A percentile compares a stretch with the other conserved stretches of the same genome.
Evolutionary conservation across 108 stramenopile genomes (phyloP).

Genomic region (Cyclotella sp.): DNA sequence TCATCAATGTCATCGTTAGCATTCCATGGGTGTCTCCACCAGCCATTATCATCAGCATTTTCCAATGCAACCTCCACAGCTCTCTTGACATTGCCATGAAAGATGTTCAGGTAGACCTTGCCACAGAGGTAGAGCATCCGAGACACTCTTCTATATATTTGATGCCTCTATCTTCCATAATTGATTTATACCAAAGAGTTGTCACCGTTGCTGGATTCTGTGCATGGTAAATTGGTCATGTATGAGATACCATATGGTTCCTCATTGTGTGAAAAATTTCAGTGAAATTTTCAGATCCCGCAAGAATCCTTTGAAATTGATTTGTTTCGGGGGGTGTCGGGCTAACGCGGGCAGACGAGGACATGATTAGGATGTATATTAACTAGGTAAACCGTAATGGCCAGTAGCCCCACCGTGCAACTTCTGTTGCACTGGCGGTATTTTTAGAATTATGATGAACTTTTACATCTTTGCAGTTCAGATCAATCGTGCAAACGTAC

Average conservation of each 20-base stretch:
- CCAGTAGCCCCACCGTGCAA: no score
- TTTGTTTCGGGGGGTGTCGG: no score
- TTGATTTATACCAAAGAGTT: not conserved
- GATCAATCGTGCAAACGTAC: no score
- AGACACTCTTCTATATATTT: not conserved
- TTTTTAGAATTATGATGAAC: no score
- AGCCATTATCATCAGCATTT: not conserved
- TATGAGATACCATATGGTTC: not conserved
- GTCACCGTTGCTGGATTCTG: not conserved
- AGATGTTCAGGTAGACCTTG: not conserved
- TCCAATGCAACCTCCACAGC: not conserved
- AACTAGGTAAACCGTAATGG: no score
- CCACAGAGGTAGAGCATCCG: not conserved
- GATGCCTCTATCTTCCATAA: constrained; percentile 1
- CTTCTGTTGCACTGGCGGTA: no score
- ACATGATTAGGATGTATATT: no score
- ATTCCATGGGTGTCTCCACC: constrained; percentile 11
- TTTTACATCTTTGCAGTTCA: no score
- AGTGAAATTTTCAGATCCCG: constrained; percentile 1
- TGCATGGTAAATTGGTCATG: not conserved
- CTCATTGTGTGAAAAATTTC: no score
- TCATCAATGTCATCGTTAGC: not conserved
- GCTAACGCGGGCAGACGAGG: no score
- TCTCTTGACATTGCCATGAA: not conserved
- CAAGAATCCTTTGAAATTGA: no score